Evolutionary conservation across 257 asterid species (phyloP).

Genomic region (Scutellaria baicalensis): DNA sequence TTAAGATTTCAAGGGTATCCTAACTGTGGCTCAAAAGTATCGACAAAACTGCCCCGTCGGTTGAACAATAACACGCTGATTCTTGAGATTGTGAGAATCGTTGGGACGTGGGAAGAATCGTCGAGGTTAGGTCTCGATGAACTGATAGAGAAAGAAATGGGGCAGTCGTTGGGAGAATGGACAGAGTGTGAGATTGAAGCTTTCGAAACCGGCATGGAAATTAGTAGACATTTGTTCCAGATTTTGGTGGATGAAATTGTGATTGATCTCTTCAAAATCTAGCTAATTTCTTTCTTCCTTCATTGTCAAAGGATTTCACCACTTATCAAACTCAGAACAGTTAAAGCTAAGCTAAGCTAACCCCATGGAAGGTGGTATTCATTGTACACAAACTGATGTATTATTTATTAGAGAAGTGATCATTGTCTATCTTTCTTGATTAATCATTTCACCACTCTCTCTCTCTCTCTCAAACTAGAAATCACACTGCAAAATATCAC

Average conservation of each 20-base stretch:
- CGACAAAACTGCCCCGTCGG: slow-evolving; percentile 41
- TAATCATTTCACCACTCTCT: neutral
- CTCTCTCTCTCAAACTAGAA: neutral
- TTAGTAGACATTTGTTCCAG: slow-evolving; percentile 46
- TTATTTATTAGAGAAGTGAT: slow-evolving; percentile 8
- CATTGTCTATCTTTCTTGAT: slow-evolving; percentile 2
- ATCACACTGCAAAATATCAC: neutral
- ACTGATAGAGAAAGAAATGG: slow-evolving; percentile 67
- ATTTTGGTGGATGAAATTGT: slow-evolving; percentile 68
- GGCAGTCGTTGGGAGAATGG: slow-evolving; percentile 58
- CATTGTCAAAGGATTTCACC: neutral
- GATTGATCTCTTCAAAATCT: slow-evolving; percentile 32
- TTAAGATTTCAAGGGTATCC: slow-evolving; percentile 36
- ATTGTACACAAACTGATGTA: slow-evolving; percentile 26
- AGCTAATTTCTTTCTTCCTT: neutral
- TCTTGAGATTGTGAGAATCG: slow-evolving; percentile 48
- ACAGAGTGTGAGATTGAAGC: slow-evolving; percentile 47
- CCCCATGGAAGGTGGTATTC: slow-evolving; percentile 4
- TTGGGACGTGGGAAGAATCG: slow-evolving; percentile 56
- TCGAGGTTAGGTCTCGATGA: slow-evolving; percentile 46
- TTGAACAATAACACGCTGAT: slow-evolving; percentile 43
- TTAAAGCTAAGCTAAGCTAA: neutral
- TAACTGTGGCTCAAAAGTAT: slow-evolving; percentile 29
- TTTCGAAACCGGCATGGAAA: slow-evolving; percentile 54
- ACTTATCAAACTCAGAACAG: neutral